Base-by-base conservation (phyloP, 176 grass and related monocot genomes). In the Themeda triandra region DNA sequence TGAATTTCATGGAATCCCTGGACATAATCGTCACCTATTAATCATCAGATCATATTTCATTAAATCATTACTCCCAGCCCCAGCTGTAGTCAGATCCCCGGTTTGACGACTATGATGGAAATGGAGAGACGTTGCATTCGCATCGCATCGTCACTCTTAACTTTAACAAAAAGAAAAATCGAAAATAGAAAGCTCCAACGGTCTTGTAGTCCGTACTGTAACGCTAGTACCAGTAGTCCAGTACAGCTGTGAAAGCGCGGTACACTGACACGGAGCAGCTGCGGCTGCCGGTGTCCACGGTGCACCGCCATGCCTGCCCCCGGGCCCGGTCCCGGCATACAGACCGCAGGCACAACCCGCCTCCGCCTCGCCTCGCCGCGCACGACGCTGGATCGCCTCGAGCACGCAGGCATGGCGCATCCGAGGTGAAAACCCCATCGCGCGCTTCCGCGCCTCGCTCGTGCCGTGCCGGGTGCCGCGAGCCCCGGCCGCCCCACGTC, bases 401-500 rank as follows among this genome's bases (percentile, higher is more conserved):
- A 12, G 11, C 35, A 13, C 66, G 32, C 33, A 35, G 21, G 31
- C 51, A 56, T 56, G 51, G 51, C 51, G 51, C 51, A n/a, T 69
- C 66, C 35, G 66, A 69, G 66, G 17, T 21, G 65, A 23, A 68
- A 68, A 35, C 6, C 4, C 9, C 19, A 23, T 39, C 19, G 17
- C 23, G 48, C 5, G 69, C 23, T 8, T 40, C 39, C 40, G 40
- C 40, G 9, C 40, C 39, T 48, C 17, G 42, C 44, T 30, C 19
- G 49, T 54, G 48, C 48, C 48, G 17, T 51, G 48, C 17, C 48
- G 54, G 54, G 23, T 24, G 54, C 59, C 60, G 51, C 79, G 48
- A 82, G 82, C 82, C 72, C 15, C 23, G 76, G 46, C 39, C 23
- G 76, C 46, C 39, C 15, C 68, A 74, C 66, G 75, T 83, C 75